phyloP scores from a whole-genome alignment of 768 basidiomycete species.

The Trametes cinnabarina region DNA sequence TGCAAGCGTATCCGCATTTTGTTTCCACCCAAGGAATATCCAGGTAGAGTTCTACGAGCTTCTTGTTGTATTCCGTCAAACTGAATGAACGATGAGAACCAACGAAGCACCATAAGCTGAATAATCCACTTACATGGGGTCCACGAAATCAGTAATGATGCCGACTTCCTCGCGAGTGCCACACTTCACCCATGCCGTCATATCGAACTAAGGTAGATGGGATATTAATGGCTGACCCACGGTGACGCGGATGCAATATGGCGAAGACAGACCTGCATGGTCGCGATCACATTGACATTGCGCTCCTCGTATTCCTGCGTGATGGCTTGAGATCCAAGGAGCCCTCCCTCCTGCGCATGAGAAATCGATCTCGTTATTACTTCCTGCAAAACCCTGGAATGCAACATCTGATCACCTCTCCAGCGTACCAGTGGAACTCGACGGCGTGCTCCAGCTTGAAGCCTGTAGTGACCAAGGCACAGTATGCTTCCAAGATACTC shows the following conservation, averaged over 20 bases:
- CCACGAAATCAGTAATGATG: slow-evolving; percentile 81
- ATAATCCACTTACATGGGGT: slow-evolving; percentile 34
- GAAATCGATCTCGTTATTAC: too few species aligned
- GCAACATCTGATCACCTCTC: slow-evolving; percentile 50
- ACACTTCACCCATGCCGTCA: slow-evolving; percentile 91
- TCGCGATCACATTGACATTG: slow-evolving; percentile 67
- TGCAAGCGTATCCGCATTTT: slow-evolving; percentile 91
- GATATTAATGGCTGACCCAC: slow-evolving; percentile 5
- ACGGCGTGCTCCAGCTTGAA: slow-evolving; percentile 65
- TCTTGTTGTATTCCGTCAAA: slow-evolving; percentile 77
- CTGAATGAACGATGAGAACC: too few species aligned
- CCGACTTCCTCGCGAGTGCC: slow-evolving; percentile 64
- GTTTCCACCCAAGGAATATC: slow-evolving; percentile 86
- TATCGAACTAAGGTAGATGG: slow-evolving; percentile 60
- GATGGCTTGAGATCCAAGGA: slow-evolving; percentile 88
- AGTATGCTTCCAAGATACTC: slow-evolving; percentile 78
- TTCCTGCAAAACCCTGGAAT: too few species aligned
- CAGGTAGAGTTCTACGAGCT: slow-evolving; percentile 74
- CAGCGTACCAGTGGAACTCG: slow-evolving; percentile 86
- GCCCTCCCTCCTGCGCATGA: slow-evolving; percentile 73
- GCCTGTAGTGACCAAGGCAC: slow-evolving; percentile 63
- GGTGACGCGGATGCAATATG: not conserved
- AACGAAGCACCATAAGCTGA: slow-evolving; percentile 10
- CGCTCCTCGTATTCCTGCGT: slow-evolving; percentile 68
- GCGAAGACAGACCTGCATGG: slow-evolving; percentile 65